Base-by-base conservation (phyloP, 73 alveolate genomes). In the Uronychia setigera region DNA sequence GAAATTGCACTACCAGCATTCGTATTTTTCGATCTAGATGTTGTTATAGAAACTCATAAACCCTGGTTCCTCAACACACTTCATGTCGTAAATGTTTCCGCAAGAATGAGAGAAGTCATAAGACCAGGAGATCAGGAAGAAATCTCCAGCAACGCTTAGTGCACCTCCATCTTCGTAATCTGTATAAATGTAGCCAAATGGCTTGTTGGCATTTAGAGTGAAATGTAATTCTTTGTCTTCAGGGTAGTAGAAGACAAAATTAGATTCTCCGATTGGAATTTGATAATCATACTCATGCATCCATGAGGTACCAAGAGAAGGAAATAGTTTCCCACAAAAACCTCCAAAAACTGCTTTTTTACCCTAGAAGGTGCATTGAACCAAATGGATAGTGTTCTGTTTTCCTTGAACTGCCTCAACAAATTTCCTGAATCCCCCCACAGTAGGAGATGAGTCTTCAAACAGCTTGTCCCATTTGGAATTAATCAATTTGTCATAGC, bases 81-180 rank as follows among this genome's bases (percentile, higher is more conserved):
- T 90, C 95, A 90, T 90, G 82, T 90, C 91, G 57, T 90, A 90
- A 34, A 90, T 90, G 88, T 90, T 90, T 25, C 93, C 92, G 59
- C 90, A 88, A 33, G 92, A 33, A 74, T 89, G 82, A 0, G 76
- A 67, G 92, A 84, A 89, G n/a, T 89, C 90, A 0, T 31, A 57
- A 27, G 84, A 32, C 95, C 95, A 89, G 0, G 92, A 84, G 0
- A 88, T 58, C 46, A 89, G 77, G 77, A 89, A 88, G 92, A 89
- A 89, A 32, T 89, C 95, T 31, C 95, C 95, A 9, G 90, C 78
- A 0, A 89, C 58, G 14, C 87, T 60, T 0, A 89, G 77, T 0
- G 90, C 95, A 0, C 95, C 95, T 35, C 92, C 88, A 1, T 35
- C 31, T 74, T 84, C 95, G 78, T 89, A 89, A 33, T 89, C 95